phyloP scores from a whole-genome alignment of 2,329 filamentous ascomycete species.

The Talaromyces sp. region DNA sequence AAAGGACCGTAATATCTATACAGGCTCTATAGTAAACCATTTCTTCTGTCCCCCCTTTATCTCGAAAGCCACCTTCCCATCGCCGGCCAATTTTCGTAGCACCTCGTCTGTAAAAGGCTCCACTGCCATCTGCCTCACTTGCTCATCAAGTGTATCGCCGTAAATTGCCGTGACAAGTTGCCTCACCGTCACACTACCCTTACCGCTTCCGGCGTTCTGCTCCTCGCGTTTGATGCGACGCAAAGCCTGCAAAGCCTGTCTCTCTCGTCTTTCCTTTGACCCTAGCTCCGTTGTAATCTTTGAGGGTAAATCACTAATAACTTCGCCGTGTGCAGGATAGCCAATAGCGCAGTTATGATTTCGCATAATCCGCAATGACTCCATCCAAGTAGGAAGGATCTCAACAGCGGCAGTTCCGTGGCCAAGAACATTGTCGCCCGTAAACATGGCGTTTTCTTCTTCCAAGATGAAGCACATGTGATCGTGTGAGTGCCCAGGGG shows the following conservation, averaged over 20 bases:
- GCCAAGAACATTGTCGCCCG: constrained; percentile 75
- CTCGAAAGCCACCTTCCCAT: constrained; percentile 44
- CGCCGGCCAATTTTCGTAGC: constrained; percentile 43
- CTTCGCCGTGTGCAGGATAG: constrained; percentile 47
- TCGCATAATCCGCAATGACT: constrained; percentile 33
- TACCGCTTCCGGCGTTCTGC: constrained; percentile 22
- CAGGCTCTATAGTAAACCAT: constrained; percentile 31
- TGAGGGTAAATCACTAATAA: constrained; percentile 35
- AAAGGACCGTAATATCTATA: too few species aligned
- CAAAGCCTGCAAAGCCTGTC: constrained; percentile 38
- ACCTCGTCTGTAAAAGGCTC: constrained; percentile 46
- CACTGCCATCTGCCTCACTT: constrained; percentile 31
- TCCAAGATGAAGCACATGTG: constrained; percentile 71
- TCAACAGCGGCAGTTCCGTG: constrained; percentile 46
- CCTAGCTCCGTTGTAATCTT: constrained; percentile 41
- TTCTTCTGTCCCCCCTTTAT: constrained; percentile 34
- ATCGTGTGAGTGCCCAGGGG: constrained; percentile 69
- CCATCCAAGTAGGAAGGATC: constrained; percentile 39
- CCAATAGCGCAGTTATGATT: constrained; percentile 36
- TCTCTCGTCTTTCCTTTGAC: constrained; percentile 40
- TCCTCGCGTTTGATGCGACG: constrained; percentile 5
- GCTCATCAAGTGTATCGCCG: constrained; percentile 34
- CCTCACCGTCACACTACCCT: constrained; percentile 27
- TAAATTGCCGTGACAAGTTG: constrained; percentile 46
- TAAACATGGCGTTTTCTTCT: constrained; percentile 73